Conservation (phyloP, 2,329 filamentous ascomycete genomes). For the Pseudocercospora musae region DNA sequence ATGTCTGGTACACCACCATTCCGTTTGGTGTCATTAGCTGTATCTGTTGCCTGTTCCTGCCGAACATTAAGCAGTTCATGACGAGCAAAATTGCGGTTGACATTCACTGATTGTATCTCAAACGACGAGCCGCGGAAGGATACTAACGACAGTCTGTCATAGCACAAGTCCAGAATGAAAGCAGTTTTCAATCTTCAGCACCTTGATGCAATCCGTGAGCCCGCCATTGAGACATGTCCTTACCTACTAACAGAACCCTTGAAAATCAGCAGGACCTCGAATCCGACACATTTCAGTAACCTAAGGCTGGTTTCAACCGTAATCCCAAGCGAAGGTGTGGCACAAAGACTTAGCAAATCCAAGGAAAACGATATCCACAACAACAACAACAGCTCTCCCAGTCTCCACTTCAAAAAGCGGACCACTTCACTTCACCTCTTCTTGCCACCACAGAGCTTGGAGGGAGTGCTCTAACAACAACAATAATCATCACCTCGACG, state of each 20-base stretch:
- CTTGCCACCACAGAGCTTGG: not conserved
- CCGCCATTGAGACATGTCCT: no score
- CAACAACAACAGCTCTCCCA: not conserved
- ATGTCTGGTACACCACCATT: slow-evolving; percentile 26
- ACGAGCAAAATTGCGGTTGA: slow-evolving; percentile 24
- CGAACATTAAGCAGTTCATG: slow-evolving; percentile 25
- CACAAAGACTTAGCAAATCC: not conserved
- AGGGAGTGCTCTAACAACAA: not conserved
- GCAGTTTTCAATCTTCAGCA: not conserved
- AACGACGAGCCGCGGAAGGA: no score
- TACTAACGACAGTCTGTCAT: not conserved
- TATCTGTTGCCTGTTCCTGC: slow-evolving; percentile 23
- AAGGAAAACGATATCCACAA: not conserved
- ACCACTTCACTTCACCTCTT: not conserved
- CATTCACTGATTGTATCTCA: slow-evolving; percentile 14
- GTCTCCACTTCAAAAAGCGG: not conserved
- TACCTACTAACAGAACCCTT: not conserved
- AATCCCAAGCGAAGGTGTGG: not conserved
- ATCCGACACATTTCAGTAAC: not conserved
- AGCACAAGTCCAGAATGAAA: not conserved
- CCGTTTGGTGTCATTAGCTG: slow-evolving; percentile 24
- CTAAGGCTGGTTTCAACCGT: not conserved
- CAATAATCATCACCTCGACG: no score
- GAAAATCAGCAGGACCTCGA: not conserved
- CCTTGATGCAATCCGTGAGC: no score